Evolutionary conservation across 1,284 basidiomycete species (phyloP).

Genomic region (Microbotryomycetes sp.): DNA sequence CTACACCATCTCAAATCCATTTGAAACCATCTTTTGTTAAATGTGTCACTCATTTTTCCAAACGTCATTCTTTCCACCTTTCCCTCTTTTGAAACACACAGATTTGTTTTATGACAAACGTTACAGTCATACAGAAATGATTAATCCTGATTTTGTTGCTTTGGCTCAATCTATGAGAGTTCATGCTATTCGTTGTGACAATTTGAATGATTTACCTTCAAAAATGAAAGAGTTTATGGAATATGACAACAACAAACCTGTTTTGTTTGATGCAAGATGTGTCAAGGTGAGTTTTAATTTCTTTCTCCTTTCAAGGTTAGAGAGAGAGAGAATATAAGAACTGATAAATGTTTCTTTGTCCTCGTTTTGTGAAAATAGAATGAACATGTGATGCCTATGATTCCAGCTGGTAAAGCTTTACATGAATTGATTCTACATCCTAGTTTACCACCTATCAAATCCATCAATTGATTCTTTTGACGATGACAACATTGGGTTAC

Average conservation of each 20-base stretch:
- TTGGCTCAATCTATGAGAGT: conserved; percentile 86
- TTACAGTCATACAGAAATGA: conserved; percentile 91
- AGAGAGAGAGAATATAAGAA: too few species aligned
- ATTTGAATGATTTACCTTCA: conserved; percentile 66
- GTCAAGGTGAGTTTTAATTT: conserved; percentile 46
- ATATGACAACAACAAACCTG: conserved; percentile 77
- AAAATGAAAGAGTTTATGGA: conserved; percentile 99
- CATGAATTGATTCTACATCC: conserved; percentile 64
- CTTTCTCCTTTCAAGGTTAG: conserved; percentile 31
- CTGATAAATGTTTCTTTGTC: too few species aligned
- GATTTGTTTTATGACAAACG: conserved; percentile 93
- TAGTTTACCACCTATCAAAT: not conserved
- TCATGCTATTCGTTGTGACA: conserved; percentile 74
- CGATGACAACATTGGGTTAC: too few species aligned
- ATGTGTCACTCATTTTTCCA: not conserved
- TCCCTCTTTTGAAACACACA: conserved; percentile 34
- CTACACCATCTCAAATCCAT: not conserved
- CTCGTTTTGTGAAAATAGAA: too few species aligned
- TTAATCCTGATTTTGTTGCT: conserved; percentile 84
- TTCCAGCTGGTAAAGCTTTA: conserved; percentile 81
- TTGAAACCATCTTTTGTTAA: conserved; percentile 1
- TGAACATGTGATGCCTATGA: conserved; percentile 62
- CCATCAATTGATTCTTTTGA: not conserved
- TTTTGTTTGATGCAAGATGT: conserved; percentile 85
- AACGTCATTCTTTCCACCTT: not conserved